Evolutionary conservation across 2,329 filamentous ascomycete species (phyloP), one percentile per base, ranked within the genome.

Genomic region (Byssoonygena ceratinophila): DNA sequence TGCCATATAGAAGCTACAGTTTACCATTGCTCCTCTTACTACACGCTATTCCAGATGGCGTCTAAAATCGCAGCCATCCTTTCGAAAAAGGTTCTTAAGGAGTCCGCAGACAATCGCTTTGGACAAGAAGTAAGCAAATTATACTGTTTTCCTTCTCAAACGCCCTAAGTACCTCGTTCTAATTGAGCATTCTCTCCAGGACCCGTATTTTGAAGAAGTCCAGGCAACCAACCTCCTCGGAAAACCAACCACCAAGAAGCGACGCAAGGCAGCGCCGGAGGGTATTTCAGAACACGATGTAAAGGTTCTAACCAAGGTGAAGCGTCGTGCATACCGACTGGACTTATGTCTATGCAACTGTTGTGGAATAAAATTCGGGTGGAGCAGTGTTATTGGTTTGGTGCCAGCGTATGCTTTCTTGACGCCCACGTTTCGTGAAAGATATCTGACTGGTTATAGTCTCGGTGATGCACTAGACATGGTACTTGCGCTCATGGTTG

Each of bases 151-250:
- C n/a, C 41, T 4, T 11, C 23, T 18, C 12, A 18, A 3, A 14
- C 3, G 20, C 29, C 36, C 18, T 16, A 34, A 18, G 22, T 14
- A 12, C 2, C 25, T 23, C 4, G n/a, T 44, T 36, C 45, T 49
- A 37, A 53, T 22, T 54, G 57, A 8, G 44, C 55, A 23, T 18
- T 9, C 2, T 46, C 27, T 45, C 48, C 62, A 96, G 87, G 90
- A 97, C 65, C 89, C 90, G 4, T 95, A 89, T 72, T 94, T 90
- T 62, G 87, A 94, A 67, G 76, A 82, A 59, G 82, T 95, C 32
- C 82, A 83, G 20, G 83, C 90, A 39, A 86, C 85, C 7, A 78
- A 81, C 57, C 74, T 85, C 39, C 81, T 82, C 23, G 77, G 68
- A 32, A 82, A 80, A 61, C 54, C 51, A 23, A 94, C 89, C 66